Evolutionary conservation across 1,284 basidiomycete species (phyloP).

Genomic region (Fomitopsis pinicola): DNA sequence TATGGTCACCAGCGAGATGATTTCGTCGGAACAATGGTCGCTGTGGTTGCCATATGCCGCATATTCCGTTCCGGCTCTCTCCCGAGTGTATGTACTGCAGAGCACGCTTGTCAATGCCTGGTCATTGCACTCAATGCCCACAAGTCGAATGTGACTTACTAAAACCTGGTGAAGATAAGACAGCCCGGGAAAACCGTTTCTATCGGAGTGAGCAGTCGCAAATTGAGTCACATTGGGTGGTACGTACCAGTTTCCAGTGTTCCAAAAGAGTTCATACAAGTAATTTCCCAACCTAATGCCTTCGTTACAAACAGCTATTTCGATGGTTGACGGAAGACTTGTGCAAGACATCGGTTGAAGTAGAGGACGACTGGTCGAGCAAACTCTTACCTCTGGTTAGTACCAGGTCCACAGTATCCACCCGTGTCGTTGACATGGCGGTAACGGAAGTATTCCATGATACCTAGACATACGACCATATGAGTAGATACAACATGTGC

Average conservation of each 20-base stretch:
- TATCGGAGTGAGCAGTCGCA: no score
- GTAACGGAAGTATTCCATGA: no score
- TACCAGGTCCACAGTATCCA: neutral
- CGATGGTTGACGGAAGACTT: constrained; percentile 4
- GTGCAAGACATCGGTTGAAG: neutral
- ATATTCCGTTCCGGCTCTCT: constrained; percentile 8
- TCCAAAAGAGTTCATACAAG: constrained; percentile 14
- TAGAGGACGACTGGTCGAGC: no score
- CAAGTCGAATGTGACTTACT: constrained; percentile 7
- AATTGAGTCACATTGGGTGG: no score
- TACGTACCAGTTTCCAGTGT: constrained; percentile 11
- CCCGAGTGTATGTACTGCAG: constrained; percentile 12
- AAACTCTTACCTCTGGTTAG: constrained; percentile 5
- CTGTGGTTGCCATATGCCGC: constrained; percentile 11
- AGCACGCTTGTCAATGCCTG: no score
- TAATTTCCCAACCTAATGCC: constrained; percentile 11
- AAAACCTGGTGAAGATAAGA: constrained; percentile 9
- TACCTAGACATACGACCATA: no score
- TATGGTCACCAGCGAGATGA: no score
- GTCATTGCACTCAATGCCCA: no score
- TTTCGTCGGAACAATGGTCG: constrained; percentile 9
- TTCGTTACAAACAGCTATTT: constrained; percentile 11
- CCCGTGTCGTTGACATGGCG: no score
- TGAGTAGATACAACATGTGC: neutral
- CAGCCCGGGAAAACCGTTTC: neutral